Conservation (phyloP, 2,329 filamentous ascomycete species). For the Pyrenophora graminea region DNA sequence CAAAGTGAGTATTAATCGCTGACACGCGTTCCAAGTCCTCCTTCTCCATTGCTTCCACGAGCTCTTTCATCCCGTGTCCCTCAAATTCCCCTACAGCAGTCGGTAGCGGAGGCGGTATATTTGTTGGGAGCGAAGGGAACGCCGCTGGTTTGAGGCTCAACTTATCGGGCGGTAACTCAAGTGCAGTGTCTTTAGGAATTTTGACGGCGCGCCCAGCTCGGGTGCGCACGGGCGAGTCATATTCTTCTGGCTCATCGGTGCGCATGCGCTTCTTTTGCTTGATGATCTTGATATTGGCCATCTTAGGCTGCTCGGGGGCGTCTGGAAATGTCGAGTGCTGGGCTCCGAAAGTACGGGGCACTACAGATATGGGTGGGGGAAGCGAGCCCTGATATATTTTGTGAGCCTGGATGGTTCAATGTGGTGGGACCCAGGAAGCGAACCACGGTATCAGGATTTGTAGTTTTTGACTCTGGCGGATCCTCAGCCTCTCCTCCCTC, state of each 20-base stretch:
- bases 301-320: neutral
- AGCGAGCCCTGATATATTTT: neutral
- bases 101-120: neutral
- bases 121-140: conserved; percentile 8
- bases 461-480: neutral
- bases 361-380: neutral
- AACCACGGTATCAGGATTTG: neutral
- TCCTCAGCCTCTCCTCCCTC: neutral
- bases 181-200: neutral
- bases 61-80: conserved; percentile 3
- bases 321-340: neutral
- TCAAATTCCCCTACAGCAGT: neutral
- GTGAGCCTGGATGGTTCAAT: neutral
- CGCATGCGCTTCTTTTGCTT: neutral
- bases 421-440: neutral
- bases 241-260: neutral
- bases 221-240: neutral
- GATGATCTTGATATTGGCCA: conserved; percentile 10
- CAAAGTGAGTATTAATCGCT: conserved; percentile 4
- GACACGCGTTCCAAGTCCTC: neutral
- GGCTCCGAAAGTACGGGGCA: neutral
- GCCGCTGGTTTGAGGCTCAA: conserved; percentile 3
- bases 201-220: neutral
- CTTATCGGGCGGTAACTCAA: neutral
- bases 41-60: conserved; percentile 3